Evolutionary conservation across 2,329 filamentous ascomycete genomes (phyloP), one percentile per base, ranked within the genome.

Genomic region (Xylariaceae sp.): DNA sequence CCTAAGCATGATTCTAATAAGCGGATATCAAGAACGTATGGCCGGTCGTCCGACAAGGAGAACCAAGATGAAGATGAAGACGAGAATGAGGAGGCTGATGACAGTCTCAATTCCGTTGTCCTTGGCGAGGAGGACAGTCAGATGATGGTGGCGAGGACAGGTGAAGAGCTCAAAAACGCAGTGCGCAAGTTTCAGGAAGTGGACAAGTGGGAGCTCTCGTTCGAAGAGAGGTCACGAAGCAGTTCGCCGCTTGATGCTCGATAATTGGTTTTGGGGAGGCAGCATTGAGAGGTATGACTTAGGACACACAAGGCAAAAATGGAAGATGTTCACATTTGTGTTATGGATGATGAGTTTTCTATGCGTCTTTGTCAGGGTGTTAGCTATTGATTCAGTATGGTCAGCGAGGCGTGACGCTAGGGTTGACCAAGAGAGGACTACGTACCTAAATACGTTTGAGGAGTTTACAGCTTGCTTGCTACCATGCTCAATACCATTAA

Each of bases 101-200:
- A 68, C 6, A 71, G 71, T 4, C 75, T 76, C 68, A 74, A 53
- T 76, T 60, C 57, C 57, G 66, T 61, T 2, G 60, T 64, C 7
- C 69, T 73, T 44, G 69, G 56, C 14, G 69, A 65, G 4, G 74
- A 73, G 60, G 64, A 72, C 67, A 73, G 75, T 63, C 66, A 73
- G 67, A 64, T 72, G 63, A 34, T 76, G 67, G 69, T 75, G 54
- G 71, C 71, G 45, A 70, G 75, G 6, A 69, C 80, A 44, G 75
- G 80, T 21, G 72, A 81, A 37, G 85, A 87, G 76, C 75, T 90
- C 59, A 83, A 83, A 72, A 76, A 79, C 46, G 83, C 85, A 36
- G 78, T 78, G 8, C 80, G 77, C 69, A 89, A 89, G 73, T 90
- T 90, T 66, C 79, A 83, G 70, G 87, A 89, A 73, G 87, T 90